A percentile compares a stretch with the other conserved stretches of the same genome.
Conservation (phyloP, 805 yeast species). For the Pichia kluyveri region DNA sequence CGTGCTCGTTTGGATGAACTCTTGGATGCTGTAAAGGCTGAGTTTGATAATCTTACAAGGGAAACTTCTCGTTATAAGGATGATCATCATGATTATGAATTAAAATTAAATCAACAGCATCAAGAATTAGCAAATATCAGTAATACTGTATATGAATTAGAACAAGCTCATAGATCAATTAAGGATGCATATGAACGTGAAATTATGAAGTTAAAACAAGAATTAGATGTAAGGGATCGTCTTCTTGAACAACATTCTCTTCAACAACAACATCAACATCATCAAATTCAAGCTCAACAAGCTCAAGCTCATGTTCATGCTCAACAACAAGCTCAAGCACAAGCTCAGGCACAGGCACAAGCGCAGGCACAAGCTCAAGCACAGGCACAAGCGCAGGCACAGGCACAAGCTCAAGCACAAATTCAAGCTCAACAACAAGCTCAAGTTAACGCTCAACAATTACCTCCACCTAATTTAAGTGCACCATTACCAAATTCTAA, state of each 20-base stretch:
- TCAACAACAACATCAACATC: conserved; percentile 28
- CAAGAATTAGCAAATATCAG: conserved; percentile 90
- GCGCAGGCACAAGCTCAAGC: conserved; percentile 25
- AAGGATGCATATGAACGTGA: conserved; percentile 96
- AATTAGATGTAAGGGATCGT: conserved; percentile 74
- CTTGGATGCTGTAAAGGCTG: conserved; percentile 85
- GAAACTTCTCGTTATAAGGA: conserved; percentile 81
- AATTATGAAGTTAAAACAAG: conserved; percentile 74
- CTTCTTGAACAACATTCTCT: conserved; percentile 34
- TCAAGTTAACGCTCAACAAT: conserved; percentile 20
- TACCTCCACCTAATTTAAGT: conserved; percentile 27
- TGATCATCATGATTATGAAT: conserved; percentile 89
- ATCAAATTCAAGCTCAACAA: not conserved
- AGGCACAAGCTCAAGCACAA: not conserved
- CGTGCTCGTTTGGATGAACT: conserved; percentile 47
- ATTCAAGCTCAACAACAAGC: conserved; percentile 14
- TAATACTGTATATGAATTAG: conserved; percentile 89
- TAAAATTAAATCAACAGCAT: conserved; percentile 83
- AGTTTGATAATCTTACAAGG: conserved; percentile 73
- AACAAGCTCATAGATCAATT: conserved; percentile 87
- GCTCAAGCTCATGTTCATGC: conserved; percentile 12
- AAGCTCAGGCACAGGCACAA: conserved; percentile 30
- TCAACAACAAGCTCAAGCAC: conserved; percentile 29
- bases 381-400: not conserved
- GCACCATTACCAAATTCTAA: conserved; percentile 14